These are phyloP conservation scores for Penicillium sp. DNA, from an alignment of 2,329 filamentous ascomycete genomes.

Conservation along the genomic window DNA sequence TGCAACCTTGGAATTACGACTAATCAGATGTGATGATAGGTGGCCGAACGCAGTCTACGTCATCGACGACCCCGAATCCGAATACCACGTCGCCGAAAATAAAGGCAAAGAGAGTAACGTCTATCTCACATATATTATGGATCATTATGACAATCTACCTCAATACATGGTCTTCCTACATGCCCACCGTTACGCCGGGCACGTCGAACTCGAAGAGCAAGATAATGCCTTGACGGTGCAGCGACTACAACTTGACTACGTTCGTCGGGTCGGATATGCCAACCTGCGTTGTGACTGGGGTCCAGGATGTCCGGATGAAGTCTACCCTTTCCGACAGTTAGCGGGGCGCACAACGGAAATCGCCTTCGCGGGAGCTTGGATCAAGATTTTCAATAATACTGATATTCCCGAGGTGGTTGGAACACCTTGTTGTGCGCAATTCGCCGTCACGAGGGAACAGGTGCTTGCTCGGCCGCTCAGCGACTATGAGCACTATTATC, in stretches of 20 bases:
- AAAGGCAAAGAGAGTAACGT: conserved; percentile 47
- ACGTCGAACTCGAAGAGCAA: conserved; percentile 57
- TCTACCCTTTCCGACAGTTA: conserved; percentile 28
- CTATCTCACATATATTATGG: conserved; percentile 49
- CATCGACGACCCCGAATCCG: conserved; percentile 34
- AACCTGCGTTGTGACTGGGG: conserved; percentile 56
- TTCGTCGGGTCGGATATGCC: conserved; percentile 56
- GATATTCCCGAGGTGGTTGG: conserved; percentile 53
- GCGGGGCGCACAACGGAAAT: conserved; percentile 23
- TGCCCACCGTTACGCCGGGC: conserved; percentile 51
- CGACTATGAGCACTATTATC: conserved; percentile 57
- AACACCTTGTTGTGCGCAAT: conserved; percentile 65
- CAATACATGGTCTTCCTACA: conserved; percentile 58
- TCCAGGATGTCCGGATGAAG: conserved; percentile 38
- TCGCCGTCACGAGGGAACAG: conserved; percentile 58
- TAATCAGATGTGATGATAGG: conserved; percentile 20
- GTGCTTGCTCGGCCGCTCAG: conserved; percentile 50
- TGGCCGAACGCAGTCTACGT: conserved; percentile 48
- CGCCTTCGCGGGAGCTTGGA: conserved; percentile 31
- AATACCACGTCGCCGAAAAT: conserved; percentile 29
- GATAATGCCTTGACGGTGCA: conserved; percentile 53
- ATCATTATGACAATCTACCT: conserved; percentile 49
- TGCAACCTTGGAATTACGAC: neutral
- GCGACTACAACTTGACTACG: conserved; percentile 50
- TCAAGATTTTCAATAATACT: conserved; percentile 31